These are phyloP conservation scores for Pinus taeda DNA, from an alignment of 75 land plant species.

Conservation along the genomic window DNA sequence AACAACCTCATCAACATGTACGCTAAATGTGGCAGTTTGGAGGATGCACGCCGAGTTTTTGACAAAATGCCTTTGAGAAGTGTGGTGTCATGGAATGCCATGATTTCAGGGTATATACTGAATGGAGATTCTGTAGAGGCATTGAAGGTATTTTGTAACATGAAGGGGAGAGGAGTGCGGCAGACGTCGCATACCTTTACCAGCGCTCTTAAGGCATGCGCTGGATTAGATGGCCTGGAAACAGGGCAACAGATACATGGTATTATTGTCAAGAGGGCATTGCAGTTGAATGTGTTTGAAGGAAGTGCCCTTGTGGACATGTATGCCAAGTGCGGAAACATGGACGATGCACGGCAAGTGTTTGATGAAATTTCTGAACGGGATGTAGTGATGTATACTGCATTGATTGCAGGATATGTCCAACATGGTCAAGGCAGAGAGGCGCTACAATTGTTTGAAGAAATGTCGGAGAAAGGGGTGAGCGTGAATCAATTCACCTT, in stretches of 20 bases:
- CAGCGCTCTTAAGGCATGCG: constrained; percentile 38
- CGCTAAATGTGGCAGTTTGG: constrained; percentile 32
- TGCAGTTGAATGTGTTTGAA: constrained; percentile 10
- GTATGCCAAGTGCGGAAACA: constrained; percentile 51
- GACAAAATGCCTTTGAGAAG: constrained; percentile 15
- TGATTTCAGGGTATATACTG: constrained; percentile 37
- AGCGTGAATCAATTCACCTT: constrained; percentile 43
- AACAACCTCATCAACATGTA: constrained; percentile 41
- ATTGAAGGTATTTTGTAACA: constrained; percentile 19
- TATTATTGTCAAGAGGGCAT: constrained; percentile 21
- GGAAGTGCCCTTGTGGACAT: constrained; percentile 43
- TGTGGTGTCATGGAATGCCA: constrained; percentile 35
- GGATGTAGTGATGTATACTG: constrained; percentile 58
- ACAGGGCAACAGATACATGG: constrained; percentile 36
- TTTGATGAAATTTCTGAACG: constrained; percentile 43
- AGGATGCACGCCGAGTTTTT: constrained; percentile 25
- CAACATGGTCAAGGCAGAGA: constrained; percentile 24
- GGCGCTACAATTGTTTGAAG: constrained; percentile 30
- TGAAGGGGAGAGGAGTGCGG: constrained; percentile 4
- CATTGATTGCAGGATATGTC: constrained; percentile 48
- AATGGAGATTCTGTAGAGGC: constrained; percentile 14
- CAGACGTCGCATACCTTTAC: constrained; percentile 26
- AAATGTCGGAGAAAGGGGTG: constrained; percentile 29
- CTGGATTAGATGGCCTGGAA: constrained; percentile 19
- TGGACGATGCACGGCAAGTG: constrained; percentile 38